These are phyloP conservation scores for Colletotrichum zoysiae DNA, from an alignment of 2,329 filamentous ascomycete species.

Conservation along the genomic window DNA sequence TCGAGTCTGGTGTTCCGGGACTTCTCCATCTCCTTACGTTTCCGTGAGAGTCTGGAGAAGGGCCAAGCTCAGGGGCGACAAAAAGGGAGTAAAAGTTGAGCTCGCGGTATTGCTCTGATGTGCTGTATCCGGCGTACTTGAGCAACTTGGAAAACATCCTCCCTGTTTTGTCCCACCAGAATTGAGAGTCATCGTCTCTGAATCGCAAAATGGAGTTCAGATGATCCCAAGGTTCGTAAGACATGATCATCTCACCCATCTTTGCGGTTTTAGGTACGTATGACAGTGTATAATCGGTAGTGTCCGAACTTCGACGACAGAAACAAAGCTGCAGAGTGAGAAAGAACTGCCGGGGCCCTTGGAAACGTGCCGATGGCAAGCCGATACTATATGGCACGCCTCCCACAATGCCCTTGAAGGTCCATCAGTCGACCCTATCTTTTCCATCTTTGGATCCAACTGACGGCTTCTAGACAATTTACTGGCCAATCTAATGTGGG, in stretches of 20 bases:
- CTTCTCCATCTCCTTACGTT: slow-evolving; percentile 35
- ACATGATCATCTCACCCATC: slow-evolving; percentile 39
- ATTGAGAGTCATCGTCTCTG: slow-evolving; percentile 37
- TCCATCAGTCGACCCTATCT: neutral
- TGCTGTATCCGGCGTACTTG: slow-evolving; percentile 37
- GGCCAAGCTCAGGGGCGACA: slow-evolving; percentile 35
- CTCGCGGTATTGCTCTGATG: slow-evolving; percentile 35
- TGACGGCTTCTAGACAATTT: neutral
- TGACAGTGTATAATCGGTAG: neutral
- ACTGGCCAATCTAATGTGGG: slow-evolving; percentile 26
- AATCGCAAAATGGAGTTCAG: slow-evolving; percentile 36
- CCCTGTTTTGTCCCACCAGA: slow-evolving; percentile 38
- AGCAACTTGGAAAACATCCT: slow-evolving; percentile 38
- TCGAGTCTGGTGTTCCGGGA: slow-evolving; percentile 35
- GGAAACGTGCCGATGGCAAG: neutral
- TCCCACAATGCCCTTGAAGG: neutral
- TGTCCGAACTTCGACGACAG: neutral
- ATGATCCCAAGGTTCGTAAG: slow-evolving; percentile 37
- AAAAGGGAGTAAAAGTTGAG: slow-evolving; percentile 40
- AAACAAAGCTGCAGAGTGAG: neutral
- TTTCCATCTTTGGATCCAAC: slow-evolving; percentile 3
- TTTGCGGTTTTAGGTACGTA: neutral
- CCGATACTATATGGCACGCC: slow-evolving; percentile 21
- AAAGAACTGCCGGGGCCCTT: neutral
- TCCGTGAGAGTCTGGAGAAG: slow-evolving; percentile 35